These are phyloP conservation scores for Keqinozyma sinolaborantium DNA, from an alignment of 1,139 yeast species.

Conservation along the genomic window DNA sequence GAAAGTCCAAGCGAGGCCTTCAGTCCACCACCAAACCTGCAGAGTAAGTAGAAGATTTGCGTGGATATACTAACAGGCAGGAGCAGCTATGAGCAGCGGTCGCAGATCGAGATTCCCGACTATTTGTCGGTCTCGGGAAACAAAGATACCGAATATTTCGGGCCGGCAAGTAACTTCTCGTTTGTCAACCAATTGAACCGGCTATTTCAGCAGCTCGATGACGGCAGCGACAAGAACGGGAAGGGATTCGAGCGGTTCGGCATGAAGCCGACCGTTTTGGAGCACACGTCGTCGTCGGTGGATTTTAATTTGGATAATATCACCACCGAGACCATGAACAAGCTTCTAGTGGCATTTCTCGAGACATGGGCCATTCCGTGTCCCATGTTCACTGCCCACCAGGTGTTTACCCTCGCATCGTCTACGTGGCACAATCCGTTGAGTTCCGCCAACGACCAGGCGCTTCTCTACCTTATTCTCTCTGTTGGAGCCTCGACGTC, in stretches of 20 bases:
- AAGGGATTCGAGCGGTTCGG: slow-evolving; percentile 10
- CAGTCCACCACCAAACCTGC: too few species aligned
- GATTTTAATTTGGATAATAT: slow-evolving; percentile 6
- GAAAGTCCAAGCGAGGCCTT: slow-evolving; percentile 2
- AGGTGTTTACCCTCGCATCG: slow-evolving; percentile 7
- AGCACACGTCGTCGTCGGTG: slow-evolving; percentile 3
- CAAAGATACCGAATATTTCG: slow-evolving; percentile 9
- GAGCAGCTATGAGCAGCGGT: slow-evolving; percentile 1
- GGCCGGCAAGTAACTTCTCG: slow-evolving; percentile 11
- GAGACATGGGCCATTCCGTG: slow-evolving; percentile 9
- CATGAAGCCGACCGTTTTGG: slow-evolving; percentile 7
- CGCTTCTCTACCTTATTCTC: slow-evolving; percentile 8
- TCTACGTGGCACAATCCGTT: slow-evolving; percentile 9
- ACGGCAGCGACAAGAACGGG: background rate
- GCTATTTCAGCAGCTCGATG: slow-evolving; percentile 4
- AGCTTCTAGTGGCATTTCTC: slow-evolving; percentile 7
- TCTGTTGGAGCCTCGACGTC: slow-evolving; percentile 11
- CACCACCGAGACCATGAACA: slow-evolving; percentile 5
- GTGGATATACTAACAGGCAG: background rate
- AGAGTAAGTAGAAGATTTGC: slow-evolving; percentile 1
- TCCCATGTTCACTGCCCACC: slow-evolving; percentile 8
- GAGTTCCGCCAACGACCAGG: slow-evolving; percentile 7
- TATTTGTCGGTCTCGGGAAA: slow-evolving; percentile 6
- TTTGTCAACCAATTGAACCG: slow-evolving; percentile 11
- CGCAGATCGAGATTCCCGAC: slow-evolving; percentile 9